Percentiles rank a stretch among this genome's conserved stretches.
These are phyloP conservation scores for Tolypocladium amazonense DNA, from an alignment of 2,329 filamentous ascomycete genomes.

Conservation along the genomic window DNA sequence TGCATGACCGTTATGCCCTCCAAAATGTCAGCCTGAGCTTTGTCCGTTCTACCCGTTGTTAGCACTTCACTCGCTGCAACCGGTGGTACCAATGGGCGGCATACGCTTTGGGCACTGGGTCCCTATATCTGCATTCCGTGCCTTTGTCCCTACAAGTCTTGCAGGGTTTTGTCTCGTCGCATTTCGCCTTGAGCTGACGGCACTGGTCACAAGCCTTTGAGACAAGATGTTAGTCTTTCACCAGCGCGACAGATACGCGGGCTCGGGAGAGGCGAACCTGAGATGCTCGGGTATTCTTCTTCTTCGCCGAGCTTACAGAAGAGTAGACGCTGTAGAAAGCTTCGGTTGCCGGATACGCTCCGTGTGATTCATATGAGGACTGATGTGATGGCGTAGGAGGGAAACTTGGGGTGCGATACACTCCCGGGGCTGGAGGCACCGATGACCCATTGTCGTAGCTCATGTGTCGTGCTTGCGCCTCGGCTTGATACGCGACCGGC, in stretches of 20 bases:
- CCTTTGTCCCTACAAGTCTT: constrained; percentile 85
- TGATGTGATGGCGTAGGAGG: constrained; percentile 29
- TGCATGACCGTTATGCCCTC: constrained; percentile 38
- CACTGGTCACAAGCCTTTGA: constrained; percentile 81
- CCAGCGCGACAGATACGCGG: background rate
- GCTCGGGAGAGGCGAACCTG: constrained; percentile 31
- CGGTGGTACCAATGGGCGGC: background rate
- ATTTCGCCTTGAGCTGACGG: constrained; percentile 80
- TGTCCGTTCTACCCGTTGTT: constrained; percentile 37
- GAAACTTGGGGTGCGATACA: constrained; percentile 30
- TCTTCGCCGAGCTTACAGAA: constrained; percentile 33
- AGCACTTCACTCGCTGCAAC: constrained; percentile 1
- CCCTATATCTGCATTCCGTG: constrained; percentile 76
- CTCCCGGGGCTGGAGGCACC: constrained; percentile 32
- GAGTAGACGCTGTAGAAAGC: constrained; percentile 31
- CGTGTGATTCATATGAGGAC: constrained; percentile 25
- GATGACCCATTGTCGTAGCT: constrained; percentile 38
- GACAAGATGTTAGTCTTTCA: constrained; percentile 4
- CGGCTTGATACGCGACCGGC: constrained; percentile 24
- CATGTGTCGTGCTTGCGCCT: constrained; percentile 41
- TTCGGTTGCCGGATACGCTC: constrained; percentile 22
- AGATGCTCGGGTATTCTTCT: constrained; percentile 55
- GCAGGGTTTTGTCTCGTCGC: constrained; percentile 74
- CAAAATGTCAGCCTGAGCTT: constrained; percentile 48
- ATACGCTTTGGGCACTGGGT: constrained; percentile 84